Conservation (phyloP, 2,329 filamentous ascomycete species). For the Claviceps monticola region DNA sequence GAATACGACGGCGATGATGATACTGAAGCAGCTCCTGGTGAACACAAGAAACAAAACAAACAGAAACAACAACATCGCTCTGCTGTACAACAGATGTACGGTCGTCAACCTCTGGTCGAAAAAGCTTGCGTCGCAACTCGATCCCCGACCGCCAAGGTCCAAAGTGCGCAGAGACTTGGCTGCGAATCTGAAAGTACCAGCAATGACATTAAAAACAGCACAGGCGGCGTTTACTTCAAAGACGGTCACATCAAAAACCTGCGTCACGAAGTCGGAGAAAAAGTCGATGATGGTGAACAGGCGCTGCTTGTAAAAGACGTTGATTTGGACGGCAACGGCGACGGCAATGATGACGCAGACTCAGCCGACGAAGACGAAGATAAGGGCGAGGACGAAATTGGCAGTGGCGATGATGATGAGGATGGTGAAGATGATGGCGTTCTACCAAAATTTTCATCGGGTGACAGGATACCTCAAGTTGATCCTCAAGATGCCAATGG, state of each 20-base stretch:
- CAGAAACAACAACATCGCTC: slow-evolving; percentile 22
- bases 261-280: slow-evolving; percentile 39
- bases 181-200: slow-evolving; percentile 70
- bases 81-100: slow-evolving; percentile 31
- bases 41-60: slow-evolving; percentile 15
- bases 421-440: slow-evolving; percentile 21
- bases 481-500: not conserved
- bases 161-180: slow-evolving; percentile 80
- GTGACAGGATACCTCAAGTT: slow-evolving; percentile 8
- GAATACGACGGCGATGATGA: slow-evolving; percentile 23
- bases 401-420: slow-evolving; percentile 14
- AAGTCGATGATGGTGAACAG: not conserved
- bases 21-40: slow-evolving; percentile 33
- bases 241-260: slow-evolving; percentile 64
- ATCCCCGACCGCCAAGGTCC: slow-evolving; percentile 73
- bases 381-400: slow-evolving; percentile 8
- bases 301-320: not conserved
- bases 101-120: slow-evolving; percentile 44
- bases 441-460: slow-evolving; percentile 18
- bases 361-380: slow-evolving; percentile 14
- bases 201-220: slow-evolving; percentile 78
- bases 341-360: slow-evolving; percentile 16
- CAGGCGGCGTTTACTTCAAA: slow-evolving; percentile 72
- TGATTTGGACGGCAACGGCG: slow-evolving; percentile 15
- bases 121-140: slow-evolving; percentile 54